Base-by-base conservation (phyloP, 2,329 filamentous ascomycete species). In the Onygenales sp. region DNA sequence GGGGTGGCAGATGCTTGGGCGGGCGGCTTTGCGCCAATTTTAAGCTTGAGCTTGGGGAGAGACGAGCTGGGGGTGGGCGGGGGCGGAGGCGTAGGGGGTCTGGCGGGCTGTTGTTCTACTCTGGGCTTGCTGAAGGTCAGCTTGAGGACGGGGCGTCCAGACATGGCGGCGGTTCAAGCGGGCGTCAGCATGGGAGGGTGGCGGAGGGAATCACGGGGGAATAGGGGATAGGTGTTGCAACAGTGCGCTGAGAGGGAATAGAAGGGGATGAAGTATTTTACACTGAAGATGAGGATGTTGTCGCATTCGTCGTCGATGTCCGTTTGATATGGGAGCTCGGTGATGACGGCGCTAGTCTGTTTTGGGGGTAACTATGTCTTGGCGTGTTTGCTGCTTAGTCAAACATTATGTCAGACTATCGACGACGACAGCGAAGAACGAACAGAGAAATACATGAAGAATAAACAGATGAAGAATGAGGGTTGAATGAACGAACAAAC, bases 91-190 rank as follows among this genome's bases (percentile, higher is more conserved):
- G 54, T 50, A 54, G 60, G 50, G 46, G 59, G 53, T 32, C 55
- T 62, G 35, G 57, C 58, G 35, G 60, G 43, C 50, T 62, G 62
- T 41, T 49, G 46, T 17, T 63, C 60, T 42, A 63, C 57, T 50
- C 68, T 67, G 52, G 67, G 66, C 57, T 72, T 72, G 55, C 66
- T 64, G 50, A 73, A 66, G 36, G 67, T 72, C 54, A 74, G 67
- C 58, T 74, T 74, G 17, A 74, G 59, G n/a, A 66, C 61, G 9
- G 66, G 67, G 43, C 66, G 63, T 31, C 66, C 66, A 38, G 69
- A 69, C 69, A 72, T 72, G 52, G 52, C 60, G 61, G 52, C 27
- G 49, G 50, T 8, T 39, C 33, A 17, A 21, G n/a, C 17, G 17
- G 17, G 17, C 17, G 17, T 39, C 27, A 38, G 14, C 33, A 21